Evolutionary conservation across 2,329 filamentous ascomycete genomes (phyloP).

Genomic region (Trichoderma breve): DNA sequence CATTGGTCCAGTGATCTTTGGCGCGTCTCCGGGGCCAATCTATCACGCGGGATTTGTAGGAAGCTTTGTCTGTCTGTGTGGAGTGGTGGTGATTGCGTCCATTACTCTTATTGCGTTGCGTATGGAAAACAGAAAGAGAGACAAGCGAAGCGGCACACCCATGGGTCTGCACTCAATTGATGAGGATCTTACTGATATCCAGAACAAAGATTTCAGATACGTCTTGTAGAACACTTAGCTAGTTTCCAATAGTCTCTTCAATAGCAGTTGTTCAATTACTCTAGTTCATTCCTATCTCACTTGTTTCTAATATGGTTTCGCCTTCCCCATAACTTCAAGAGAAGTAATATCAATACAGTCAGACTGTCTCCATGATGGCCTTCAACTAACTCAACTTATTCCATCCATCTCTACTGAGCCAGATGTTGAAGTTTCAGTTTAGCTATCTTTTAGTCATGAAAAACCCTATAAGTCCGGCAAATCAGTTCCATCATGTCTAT

Average conservation of each 20-base stretch:
- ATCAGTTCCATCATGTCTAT: background rate
- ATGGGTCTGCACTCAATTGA: background rate
- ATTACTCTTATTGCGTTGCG: background rate
- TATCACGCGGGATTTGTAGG: background rate
- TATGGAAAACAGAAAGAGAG: background rate
- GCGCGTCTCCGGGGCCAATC: background rate
- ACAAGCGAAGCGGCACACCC: background rate
- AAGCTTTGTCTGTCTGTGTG: background rate
- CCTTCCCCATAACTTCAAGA: fast-evolving
- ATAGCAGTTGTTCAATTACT: background rate
- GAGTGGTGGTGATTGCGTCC: background rate
- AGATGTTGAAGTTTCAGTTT: background rate
- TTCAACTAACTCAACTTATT: background rate
- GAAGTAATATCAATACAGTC: background rate
- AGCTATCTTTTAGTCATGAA: background rate
- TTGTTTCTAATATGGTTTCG: fast-evolving
- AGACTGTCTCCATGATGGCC: background rate
- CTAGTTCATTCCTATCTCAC: background rate
- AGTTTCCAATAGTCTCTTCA: background rate
- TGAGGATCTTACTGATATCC: background rate
- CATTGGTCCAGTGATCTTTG: background rate
- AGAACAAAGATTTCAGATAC: constrained; percentile 2
- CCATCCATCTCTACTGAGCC: background rate
- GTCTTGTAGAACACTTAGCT: background rate
- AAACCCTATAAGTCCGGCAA: background rate